Evolutionary conservation across 176 grass and related monocot genomes (phyloP).

Genomic region (Urochloa ruziziensis): DNA sequence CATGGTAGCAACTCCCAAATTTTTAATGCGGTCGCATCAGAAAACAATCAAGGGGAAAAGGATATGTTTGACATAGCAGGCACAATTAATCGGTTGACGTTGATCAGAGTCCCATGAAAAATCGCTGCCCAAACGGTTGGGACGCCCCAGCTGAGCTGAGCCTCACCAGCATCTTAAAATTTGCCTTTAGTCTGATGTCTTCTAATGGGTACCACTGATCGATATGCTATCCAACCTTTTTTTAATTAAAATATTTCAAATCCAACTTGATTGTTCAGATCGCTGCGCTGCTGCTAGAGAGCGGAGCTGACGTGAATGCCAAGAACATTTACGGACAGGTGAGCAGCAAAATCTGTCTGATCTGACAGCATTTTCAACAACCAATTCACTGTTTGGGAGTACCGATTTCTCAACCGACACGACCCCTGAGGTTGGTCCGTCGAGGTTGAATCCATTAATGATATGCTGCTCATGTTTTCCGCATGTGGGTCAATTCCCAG

Average conservation of each 20-base stretch:
- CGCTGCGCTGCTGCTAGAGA: constrained; percentile 60
- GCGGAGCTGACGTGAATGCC: constrained; percentile 61
- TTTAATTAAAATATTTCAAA: neutral
- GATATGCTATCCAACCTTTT: neutral
- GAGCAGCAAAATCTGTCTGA: neutral
- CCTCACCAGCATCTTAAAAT: neutral
- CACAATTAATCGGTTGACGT: neutral
- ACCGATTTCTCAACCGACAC: too few species aligned
- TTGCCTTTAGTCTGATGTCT: neutral
- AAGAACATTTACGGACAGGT: constrained; percentile 81
- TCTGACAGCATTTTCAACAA: neutral
- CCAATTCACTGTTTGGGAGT: neutral
- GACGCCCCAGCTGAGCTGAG: neutral
- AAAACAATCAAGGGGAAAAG: neutral
- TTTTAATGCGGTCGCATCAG: constrained; percentile 13
- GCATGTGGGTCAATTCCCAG: constrained; percentile 14
- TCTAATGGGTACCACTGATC: neutral
- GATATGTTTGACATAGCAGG: neutral
- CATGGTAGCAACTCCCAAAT: neutral
- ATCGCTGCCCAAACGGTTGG: neutral
- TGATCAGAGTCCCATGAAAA: neutral
- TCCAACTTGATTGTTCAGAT: constrained; percentile 32
- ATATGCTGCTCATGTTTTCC: neutral
- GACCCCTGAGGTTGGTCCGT: too few species aligned
- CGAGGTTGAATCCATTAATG: neutral